Evolutionary conservation across 1,284 basidiomycete genomes (phyloP).

Genomic region (Fomitopsis betulina): DNA sequence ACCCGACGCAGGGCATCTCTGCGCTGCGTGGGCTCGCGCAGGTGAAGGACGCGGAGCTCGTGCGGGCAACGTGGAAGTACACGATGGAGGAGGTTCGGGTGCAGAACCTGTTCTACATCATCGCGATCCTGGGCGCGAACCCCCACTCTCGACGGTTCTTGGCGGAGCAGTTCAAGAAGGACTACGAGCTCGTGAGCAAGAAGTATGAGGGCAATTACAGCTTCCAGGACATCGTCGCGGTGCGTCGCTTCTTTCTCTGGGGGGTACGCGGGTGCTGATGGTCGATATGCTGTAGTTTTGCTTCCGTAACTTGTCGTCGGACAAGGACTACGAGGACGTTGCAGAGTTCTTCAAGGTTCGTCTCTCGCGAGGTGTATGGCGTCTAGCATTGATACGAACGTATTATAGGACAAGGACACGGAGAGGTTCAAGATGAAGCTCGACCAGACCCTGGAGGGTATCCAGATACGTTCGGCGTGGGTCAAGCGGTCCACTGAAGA

Average conservation of each 20-base stretch:
- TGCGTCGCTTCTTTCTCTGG: conserved; percentile 25
- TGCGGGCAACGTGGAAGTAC: conserved; percentile 56
- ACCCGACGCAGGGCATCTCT: conserved; percentile 64
- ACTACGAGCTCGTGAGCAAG: conserved; percentile 65
- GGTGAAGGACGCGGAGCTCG: conserved; percentile 39
- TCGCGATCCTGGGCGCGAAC: conserved; percentile 42
- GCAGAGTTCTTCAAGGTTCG: conserved; percentile 68
- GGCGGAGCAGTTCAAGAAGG: conserved; percentile 45
- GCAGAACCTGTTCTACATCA: conserved; percentile 63
- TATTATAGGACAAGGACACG: conserved; percentile 52
- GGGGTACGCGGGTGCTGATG: neutral
- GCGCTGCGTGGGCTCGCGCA: conserved; percentile 59
- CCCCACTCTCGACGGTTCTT: conserved; percentile 36
- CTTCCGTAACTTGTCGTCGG: conserved; percentile 59
- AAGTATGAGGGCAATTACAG: conserved; percentile 70
- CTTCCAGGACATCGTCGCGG: conserved; percentile 46
- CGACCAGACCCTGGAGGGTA: conserved; percentile 64
- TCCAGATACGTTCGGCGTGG: conserved; percentile 54
- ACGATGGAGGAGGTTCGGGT: conserved; percentile 54
- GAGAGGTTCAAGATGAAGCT: conserved; percentile 61
- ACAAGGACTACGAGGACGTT: conserved; percentile 64
- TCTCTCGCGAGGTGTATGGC: neutral
- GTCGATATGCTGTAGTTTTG: conserved; percentile 36
- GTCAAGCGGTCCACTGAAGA: conserved; percentile 32
- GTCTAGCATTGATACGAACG: conserved; percentile 9